phyloP scores from a whole-genome alignment of 78 protist genomes.

The Polysphondylium violaceum region DNA sequence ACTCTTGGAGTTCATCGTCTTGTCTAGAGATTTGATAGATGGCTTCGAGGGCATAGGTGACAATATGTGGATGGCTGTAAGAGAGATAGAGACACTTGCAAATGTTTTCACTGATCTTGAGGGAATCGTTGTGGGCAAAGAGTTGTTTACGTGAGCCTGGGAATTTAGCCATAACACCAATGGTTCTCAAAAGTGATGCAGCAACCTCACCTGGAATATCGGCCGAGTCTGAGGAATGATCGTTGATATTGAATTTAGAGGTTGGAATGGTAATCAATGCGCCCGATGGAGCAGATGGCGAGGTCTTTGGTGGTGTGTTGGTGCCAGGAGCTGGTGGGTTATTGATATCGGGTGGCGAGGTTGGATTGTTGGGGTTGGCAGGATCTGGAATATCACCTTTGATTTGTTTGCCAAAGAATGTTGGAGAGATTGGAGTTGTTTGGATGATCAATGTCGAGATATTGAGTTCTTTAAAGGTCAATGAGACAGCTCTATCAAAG shows the following conservation, averaged over 20 bases:
- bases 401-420: constrained; percentile 59
- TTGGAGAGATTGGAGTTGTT: constrained; percentile 68
- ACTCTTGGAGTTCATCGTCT: constrained; percentile 45
- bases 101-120: constrained; percentile 41
- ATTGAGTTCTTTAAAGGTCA: constrained; percentile 3
- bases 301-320: neutral
- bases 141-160: constrained; percentile 69
- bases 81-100: constrained; percentile 66
- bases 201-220: constrained; percentile 71
- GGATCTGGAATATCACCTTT: constrained; percentile 76
- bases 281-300: neutral
- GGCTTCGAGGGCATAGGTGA: constrained; percentile 54
- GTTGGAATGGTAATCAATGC: constrained; percentile 58
- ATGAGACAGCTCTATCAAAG: constrained; percentile 37
- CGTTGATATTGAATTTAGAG: constrained; percentile 63
- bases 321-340: neutral
- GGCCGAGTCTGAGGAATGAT: constrained; percentile 6
- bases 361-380: neutral
- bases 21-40: constrained; percentile 47
- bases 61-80: constrained; percentile 61
- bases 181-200: constrained; percentile 15
- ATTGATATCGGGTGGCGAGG: constrained; percentile 3
- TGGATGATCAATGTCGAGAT: constrained; percentile 45
- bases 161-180: constrained; percentile 66
- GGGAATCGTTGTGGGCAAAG: constrained; percentile 24